phyloP scores from a whole-genome alignment of 495 filamentous ascomycete genomes.

The Staphylotrichum longicolle region DNA sequence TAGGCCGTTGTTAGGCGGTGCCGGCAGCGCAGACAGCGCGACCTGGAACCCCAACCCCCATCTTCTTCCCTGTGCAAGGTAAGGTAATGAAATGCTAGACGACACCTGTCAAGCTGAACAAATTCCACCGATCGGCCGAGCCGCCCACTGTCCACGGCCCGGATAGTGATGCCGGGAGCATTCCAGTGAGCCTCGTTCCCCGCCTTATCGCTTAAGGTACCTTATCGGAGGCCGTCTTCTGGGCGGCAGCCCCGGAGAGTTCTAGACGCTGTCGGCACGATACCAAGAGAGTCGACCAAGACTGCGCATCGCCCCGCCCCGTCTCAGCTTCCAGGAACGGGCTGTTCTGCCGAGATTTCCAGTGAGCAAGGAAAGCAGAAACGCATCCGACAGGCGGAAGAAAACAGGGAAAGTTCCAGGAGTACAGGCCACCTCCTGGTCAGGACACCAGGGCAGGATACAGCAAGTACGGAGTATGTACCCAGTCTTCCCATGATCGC shows the following conservation, averaged over 20 bases:
- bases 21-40: neutral
- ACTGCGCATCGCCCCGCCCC: too few species aligned
- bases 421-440: neutral
- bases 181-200: neutral
- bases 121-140: conserved; percentile 4
- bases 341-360: neutral
- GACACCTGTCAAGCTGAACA: conserved; percentile 15
- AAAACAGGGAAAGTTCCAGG: neutral
- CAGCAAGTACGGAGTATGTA: neutral
- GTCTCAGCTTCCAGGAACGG: neutral
- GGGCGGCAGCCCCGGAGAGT: too few species aligned
- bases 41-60: neutral
- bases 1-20: too few species aligned
- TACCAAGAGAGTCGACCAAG: too few species aligned
- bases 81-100: neutral
- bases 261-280: too few species aligned
- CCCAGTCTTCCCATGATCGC: neutral
- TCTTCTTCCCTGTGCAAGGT: too few species aligned
- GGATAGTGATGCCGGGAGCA: neutral
- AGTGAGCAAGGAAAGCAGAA: neutral
- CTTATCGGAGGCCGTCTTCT: too few species aligned
- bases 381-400: neutral
- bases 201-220: neutral
- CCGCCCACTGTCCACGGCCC: neutral
- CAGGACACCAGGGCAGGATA: neutral